Percentiles rank a stretch among this genome's conserved stretches.
These are phyloP conservation scores for Tricholoma hemisulphureum DNA, from an alignment of 768 basidiomycete species.

Conservation along the genomic window DNA sequence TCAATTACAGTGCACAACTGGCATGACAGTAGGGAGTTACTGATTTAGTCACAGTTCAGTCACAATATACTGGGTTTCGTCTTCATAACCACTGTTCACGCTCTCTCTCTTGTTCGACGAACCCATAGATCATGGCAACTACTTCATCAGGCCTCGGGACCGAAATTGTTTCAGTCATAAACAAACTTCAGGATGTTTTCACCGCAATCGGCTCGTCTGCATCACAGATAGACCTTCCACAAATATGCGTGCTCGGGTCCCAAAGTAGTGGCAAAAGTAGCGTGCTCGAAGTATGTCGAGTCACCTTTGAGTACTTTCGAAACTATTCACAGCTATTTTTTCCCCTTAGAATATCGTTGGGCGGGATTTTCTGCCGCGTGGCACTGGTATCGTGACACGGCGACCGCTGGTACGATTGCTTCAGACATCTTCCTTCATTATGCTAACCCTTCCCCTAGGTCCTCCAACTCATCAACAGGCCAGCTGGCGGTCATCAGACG, in stretches of 20 bases:
- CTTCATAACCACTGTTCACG: constrained; percentile 11
- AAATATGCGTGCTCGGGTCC: constrained; percentile 89
- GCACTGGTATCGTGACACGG: constrained; percentile 97
- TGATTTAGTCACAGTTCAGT: constrained; percentile 22
- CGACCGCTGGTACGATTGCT: constrained; percentile 75
- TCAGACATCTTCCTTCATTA: not conserved
- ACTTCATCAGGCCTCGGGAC: constrained; percentile 67
- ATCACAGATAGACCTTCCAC: constrained; percentile 82
- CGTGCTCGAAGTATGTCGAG: constrained; percentile 73
- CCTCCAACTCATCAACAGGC: constrained; percentile 91
- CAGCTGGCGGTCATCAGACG: constrained; percentile 42
- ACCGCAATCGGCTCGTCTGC: constrained; percentile 77
- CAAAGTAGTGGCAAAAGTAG: constrained; percentile 94
- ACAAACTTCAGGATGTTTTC: constrained; percentile 92
- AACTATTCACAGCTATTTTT: constrained; percentile 9
- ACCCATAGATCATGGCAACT: constrained; percentile 45
- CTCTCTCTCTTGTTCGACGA: not conserved
- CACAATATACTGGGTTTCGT: constrained; percentile 1
- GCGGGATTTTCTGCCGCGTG: constrained; percentile 97
- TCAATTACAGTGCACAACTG: no score
- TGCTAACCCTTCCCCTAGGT: constrained; percentile 46
- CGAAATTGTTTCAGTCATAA: constrained; percentile 79
- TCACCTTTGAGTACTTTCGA: not conserved
- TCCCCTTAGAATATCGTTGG: constrained; percentile 87
- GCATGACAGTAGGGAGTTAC: no score